Evolutionary conservation across 768 basidiomycete species (phyloP), one percentile per base, ranked within the genome.

Genomic region (Tylopilus plumbeoviolaceoides): DNA sequence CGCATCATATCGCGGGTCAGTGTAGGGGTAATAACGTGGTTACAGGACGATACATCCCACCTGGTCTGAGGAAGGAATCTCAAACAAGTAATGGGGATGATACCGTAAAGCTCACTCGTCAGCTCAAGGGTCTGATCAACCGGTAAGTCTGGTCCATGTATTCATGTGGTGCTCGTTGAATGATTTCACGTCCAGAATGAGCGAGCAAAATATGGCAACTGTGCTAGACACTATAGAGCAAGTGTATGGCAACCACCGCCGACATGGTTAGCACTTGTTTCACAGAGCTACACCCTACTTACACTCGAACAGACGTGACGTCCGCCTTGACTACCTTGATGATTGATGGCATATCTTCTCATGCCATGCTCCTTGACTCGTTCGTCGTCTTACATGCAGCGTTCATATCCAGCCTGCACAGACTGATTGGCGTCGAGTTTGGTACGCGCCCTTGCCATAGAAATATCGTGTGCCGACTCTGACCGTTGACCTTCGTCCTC

Each of bases 361-460:
- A 89, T 66, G 82, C 89, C 0, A 84, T 86, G 25, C 76, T 91
- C 4, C 77, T 97, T 39, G 93, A 95, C 66, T 91, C 91, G 7
- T 95, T 90, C 61, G 91, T 97, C 40, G 84, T 90, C 11, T 76
- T 97, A 1, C 84, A 95, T 63, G 92, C 91, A 0, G 87, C 91
- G 0, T 83, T 98, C 46, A 80, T 95, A 28, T 83, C 89, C 3
- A 81, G 84, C 50, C 70, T 98, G 42, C 82, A 95, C 69, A 87
- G 85, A 66, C 74, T 91, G 27, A 72, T 91, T 14, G 93, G 94
- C 6, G 73, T 91, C 43, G 94, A 95, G 60, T 94, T 95, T 60
- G 94, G 93, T 94, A 66, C 21, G 83, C 60, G n/a, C 28, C 42
- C 20, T 40, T 31, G 40, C 51, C 21, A n/a, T 38, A 4, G 27